Evolutionary conservation across 305 asterid genomes (phyloP), one percentile per base, ranked within the genome.

Genomic region (Solanum hybrid): DNA sequence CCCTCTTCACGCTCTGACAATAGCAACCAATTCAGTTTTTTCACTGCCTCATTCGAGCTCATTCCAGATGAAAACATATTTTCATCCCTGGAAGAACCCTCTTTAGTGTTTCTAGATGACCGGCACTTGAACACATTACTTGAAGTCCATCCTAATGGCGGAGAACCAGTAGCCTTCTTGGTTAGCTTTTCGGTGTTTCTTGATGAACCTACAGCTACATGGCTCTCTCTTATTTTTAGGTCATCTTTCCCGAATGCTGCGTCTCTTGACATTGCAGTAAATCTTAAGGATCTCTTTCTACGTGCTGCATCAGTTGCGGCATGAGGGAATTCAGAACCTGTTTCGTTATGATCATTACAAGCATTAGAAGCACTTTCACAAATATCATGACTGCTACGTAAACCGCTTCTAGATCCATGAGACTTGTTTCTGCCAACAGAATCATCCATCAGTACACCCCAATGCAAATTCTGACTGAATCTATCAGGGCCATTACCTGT

Each of bases 1-100:
- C 99, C 99, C 91, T 92, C 98, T 88, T 96, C 99, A 92, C 95
- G 97, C 94, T 94, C 94, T 7, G 94, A 82, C 92, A 96, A 92
- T 92, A 97, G 90, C 92, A 97, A 93, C 99, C 99, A 97, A 92
- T 95, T 96, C 68, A 91, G 34, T 89, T 95, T 96, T 86, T 82
- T 93, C 14, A 92, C 91, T 88, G 61, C 76, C 83, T 34, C 78
- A 39, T 89, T 90, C 38, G 89, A 80, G 94, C 85, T 90, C 86
- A 87, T 91, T 90, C 92, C 95, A 91, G 80, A 88, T 70, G 87
- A 86, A 78, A 94, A 89, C 88, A 92, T 90, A 73, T 29, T 57
- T 36, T 89, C 94, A 91, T 89, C 93, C 68, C 88, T 84, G 73
- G 89, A 86, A 92, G 89, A 91, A 89, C 82, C 90, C 68, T 92